A percentile compares a stretch with the other conserved stretches of the same genome.
Conservation (phyloP, 2,329 filamentous ascomycete species). For the Fusarium sp. region DNA sequence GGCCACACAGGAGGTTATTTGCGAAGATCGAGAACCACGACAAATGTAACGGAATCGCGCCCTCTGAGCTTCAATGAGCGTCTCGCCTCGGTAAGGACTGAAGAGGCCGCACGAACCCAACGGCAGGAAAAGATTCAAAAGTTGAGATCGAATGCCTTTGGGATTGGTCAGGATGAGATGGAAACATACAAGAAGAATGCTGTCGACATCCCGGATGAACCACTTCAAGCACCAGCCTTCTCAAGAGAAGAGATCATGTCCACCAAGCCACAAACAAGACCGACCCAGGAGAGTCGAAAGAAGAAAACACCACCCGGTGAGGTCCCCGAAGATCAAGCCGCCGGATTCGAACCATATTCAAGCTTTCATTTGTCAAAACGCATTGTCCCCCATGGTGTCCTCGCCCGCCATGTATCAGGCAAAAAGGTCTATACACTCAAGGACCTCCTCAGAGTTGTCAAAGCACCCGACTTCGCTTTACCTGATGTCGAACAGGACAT, state of each 20-base stretch:
- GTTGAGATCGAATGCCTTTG: slow-evolving; percentile 67
- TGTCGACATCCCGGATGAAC: slow-evolving; percentile 63
- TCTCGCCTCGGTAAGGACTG: slow-evolving; percentile 75
- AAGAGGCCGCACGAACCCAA: slow-evolving; percentile 65
- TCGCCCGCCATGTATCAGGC: slow-evolving; percentile 81
- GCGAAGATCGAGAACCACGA: slow-evolving; percentile 57
- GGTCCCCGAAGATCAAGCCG: slow-evolving; percentile 42
- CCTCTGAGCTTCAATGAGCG: slow-evolving; percentile 84
- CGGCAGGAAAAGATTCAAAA: slow-evolving; percentile 64
- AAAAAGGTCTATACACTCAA: slow-evolving; percentile 85
- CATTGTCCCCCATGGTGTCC: slow-evolving; percentile 82
- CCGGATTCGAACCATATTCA: slow-evolving; percentile 87
- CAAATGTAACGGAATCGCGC: slow-evolving; percentile 49
- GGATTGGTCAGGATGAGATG: slow-evolving; percentile 68
- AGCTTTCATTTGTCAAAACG: slow-evolving; percentile 85
- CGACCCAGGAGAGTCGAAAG: slow-evolving; percentile 29
- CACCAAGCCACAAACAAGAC: slow-evolving; percentile 21
- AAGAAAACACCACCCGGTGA: slow-evolving; percentile 36
- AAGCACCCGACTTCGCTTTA: slow-evolving; percentile 83
- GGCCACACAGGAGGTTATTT: slow-evolving; percentile 53
- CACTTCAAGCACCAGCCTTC: slow-evolving; percentile 63
- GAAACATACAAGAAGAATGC: slow-evolving; percentile 70
- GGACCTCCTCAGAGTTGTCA: slow-evolving; percentile 83
- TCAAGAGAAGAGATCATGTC: slow-evolving; percentile 73
- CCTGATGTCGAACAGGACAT: slow-evolving; percentile 89